phyloP scores from a whole-genome alignment of 2,329 filamentous ascomycete species.

The Lecanosticta acicola region DNA sequence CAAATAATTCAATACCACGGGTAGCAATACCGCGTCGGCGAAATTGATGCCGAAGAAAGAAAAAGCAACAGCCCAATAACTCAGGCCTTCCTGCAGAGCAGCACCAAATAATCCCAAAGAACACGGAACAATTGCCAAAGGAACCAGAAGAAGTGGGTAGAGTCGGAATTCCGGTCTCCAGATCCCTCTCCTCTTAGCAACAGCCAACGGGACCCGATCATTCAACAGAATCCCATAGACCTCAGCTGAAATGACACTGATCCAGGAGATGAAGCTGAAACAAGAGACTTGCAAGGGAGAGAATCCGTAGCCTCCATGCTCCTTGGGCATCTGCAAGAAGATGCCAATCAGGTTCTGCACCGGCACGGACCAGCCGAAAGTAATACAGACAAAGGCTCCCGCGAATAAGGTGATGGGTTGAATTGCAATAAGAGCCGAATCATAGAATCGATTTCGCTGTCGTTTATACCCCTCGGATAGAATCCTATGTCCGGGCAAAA shows the following conservation, averaged over 20 bases:
- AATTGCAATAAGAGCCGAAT: constrained; percentile 28
- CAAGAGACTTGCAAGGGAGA: constrained; percentile 37
- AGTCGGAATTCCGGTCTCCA: constrained; percentile 41
- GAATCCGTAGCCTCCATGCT: constrained; percentile 41
- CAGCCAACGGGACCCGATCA: constrained; percentile 37
- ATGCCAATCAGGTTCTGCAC: constrained; percentile 23
- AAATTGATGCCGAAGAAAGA: constrained; percentile 40
- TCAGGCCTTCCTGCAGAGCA: constrained; percentile 37
- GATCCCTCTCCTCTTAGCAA: constrained; percentile 28
- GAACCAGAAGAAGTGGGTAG: constrained; percentile 29
- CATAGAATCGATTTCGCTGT: constrained; percentile 14
- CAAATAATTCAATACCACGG: constrained; percentile 32
- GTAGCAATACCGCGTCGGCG: constrained; percentile 30
- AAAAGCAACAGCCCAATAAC: constrained; percentile 39
- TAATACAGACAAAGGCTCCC: constrained; percentile 35
- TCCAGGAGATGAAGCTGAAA: constrained; percentile 40
- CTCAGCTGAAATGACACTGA: constrained; percentile 35
- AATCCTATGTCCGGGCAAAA: constrained; percentile 26
- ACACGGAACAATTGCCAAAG: constrained; percentile 29
- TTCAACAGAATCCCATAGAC: constrained; percentile 36
- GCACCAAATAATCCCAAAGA: constrained; percentile 32
- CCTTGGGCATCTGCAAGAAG: constrained; percentile 37
- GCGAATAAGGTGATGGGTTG: constrained; percentile 37
- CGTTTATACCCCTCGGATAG: constrained; percentile 8
- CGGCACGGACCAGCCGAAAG: constrained; percentile 24